Conservation (phyloP, 257 asterid species). For the Solanum piurae region DNA sequence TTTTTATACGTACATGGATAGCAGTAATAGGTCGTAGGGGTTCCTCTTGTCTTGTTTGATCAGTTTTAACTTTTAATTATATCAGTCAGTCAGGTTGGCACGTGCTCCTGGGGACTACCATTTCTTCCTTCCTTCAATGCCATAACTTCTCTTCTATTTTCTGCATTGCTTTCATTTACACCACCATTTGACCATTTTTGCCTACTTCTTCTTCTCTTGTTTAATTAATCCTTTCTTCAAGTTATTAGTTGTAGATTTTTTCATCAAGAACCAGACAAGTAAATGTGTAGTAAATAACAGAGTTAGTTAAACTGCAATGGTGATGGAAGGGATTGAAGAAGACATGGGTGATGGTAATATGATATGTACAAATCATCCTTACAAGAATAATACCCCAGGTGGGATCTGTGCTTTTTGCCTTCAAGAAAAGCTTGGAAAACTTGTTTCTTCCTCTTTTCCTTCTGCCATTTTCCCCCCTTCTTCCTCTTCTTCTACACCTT, state of each 20-base stretch:
- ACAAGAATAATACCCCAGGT: conserved; percentile 76
- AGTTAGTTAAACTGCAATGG: conserved; percentile 26
- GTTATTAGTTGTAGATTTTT: not conserved
- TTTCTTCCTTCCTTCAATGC: conserved; percentile 30
- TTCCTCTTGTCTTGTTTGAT: conserved; percentile 33
- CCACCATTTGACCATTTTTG: conserved; percentile 26
- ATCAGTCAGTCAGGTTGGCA: conserved; percentile 39
- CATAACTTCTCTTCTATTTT: conserved; percentile 15
- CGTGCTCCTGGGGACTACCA: conserved; percentile 52
- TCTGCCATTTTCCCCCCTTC: conserved; percentile 62
- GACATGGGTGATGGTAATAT: conserved; percentile 74
- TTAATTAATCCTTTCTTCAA: not conserved
- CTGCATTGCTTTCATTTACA: not conserved
- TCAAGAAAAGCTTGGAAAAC: conserved; percentile 95
- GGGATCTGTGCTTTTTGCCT: conserved; percentile 96
- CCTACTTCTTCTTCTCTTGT: conserved; percentile 4
- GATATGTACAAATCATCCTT: conserved; percentile 77
- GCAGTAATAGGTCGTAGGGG: not conserved
- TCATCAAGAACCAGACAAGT: not conserved
- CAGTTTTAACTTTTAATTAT: conserved; percentile 10
- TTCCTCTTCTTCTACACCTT: conserved; percentile 77
- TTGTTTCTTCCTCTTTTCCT: conserved; percentile 83
- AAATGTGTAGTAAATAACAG: not conserved
- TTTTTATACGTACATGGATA: not conserved
- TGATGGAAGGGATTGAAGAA: conserved; percentile 92